A percentile compares a stretch with the other conserved stretches of the same genome.
These are phyloP conservation scores for Tetrapisispora phaffii DNA, from an alignment of 805 yeast genomes.

Conservation along the genomic window DNA sequence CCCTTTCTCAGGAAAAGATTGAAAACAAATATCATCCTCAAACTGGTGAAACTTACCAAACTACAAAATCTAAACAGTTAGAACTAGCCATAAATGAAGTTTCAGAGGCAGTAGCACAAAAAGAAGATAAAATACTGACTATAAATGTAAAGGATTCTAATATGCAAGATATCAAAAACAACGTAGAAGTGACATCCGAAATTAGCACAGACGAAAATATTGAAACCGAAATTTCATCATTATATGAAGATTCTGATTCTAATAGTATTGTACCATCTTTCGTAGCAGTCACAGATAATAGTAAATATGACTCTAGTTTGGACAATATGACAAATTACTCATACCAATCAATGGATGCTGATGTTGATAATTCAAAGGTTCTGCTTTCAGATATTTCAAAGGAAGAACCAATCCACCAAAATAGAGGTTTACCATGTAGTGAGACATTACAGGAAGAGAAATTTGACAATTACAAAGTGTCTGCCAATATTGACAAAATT, in stretches of 20 bases:
- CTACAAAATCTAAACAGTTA: neutral
- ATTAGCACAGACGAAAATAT: neutral
- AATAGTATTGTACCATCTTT: conserved; percentile 1
- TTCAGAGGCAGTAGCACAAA: neutral
- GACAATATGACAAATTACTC: conserved; percentile 3
- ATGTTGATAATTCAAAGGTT: no score
- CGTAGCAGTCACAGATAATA: neutral
- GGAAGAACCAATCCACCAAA: neutral
- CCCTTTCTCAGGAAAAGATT: no score
- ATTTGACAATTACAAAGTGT: neutral
- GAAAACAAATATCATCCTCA: no score
- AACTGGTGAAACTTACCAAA: neutral
- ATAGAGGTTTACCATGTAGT: neutral
- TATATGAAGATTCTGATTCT: conserved; percentile 2
- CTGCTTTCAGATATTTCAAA: neutral
- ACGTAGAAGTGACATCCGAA: neutral
- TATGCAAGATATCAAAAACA: no score
- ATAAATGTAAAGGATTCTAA: neutral
- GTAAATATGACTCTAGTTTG: neutral
- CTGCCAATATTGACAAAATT: neutral
- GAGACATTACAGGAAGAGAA: no score
- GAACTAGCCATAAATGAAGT: conserved; percentile 1
- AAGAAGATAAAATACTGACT: neutral
- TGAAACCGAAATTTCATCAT: neutral
- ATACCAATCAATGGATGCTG: neutral